These are phyloP conservation scores for Solanum pimpinellifolium DNA, from an alignment of 257 asterid genomes.

Conservation along the genomic window DNA sequence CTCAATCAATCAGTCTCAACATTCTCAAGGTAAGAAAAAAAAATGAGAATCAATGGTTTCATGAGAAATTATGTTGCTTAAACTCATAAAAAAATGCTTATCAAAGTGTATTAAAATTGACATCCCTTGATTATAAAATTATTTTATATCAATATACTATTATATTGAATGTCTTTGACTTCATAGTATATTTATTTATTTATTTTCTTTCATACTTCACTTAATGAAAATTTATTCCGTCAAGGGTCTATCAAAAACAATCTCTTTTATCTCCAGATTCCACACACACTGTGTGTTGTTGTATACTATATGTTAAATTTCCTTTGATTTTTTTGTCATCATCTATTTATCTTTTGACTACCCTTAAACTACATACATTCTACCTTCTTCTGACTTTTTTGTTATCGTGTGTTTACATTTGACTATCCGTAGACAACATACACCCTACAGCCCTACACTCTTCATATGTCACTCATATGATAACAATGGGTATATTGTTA, in stretches of 20 bases:
- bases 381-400: not conserved
- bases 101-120: not conserved
- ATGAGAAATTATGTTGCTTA: not conserved
- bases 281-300: not conserved
- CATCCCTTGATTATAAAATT: not conserved
- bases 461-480: too few species aligned
- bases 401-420: too few species aligned
- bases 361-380: not conserved
- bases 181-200: not conserved
- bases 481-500: too few species aligned
- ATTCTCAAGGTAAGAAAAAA: conserved; percentile 54
- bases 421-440: not conserved
- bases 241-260: accelerated
- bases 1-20: conserved; percentile 27
- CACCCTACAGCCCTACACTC: too few species aligned
- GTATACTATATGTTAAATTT: not conserved
- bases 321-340: accelerated
- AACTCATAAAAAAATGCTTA: too few species aligned
- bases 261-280: accelerated
- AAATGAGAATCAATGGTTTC: not conserved
- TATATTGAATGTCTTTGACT: not conserved
- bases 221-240: not conserved
- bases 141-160: not conserved
- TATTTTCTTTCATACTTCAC: not conserved
- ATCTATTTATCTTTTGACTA: not conserved